phyloP scores from a whole-genome alignment of 2,329 filamentous ascomycete genomes.

The Fusarium sp. region DNA sequence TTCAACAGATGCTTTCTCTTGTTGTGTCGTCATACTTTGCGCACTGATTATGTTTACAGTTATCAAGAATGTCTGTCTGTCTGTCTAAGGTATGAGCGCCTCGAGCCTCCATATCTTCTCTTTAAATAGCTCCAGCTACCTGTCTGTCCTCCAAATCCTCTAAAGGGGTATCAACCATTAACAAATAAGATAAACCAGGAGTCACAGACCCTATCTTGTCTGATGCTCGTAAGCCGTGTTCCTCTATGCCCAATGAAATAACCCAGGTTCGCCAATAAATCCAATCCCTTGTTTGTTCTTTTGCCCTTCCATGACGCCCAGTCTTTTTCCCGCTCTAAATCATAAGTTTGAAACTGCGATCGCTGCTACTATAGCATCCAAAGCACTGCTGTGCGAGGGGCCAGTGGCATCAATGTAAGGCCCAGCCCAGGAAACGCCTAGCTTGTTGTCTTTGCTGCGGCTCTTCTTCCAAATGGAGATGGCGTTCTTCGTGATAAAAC shows the following conservation, averaged over 20 bases:
- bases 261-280: conserved; percentile 30
- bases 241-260: conserved; percentile 19
- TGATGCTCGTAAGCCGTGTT: conserved; percentile 13
- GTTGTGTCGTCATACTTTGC: not conserved
- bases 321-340: not conserved
- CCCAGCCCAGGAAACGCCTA: conserved; percentile 73
- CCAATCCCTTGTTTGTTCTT: conserved; percentile 11
- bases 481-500: conserved; percentile 68
- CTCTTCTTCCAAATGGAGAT: conserved; percentile 70
- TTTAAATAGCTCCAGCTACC: conserved; percentile 4
- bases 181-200: conserved; percentile 29
- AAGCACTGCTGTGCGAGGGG: conserved; percentile 68
- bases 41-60: conserved; percentile 16
- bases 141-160: conserved; percentile 17
- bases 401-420: conserved; percentile 62
- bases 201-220: conserved; percentile 14
- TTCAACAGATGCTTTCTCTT: not conserved
- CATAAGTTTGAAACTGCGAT: conserved; percentile 47
- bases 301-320: conserved; percentile 10
- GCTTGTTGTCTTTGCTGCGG: conserved; percentile 56
- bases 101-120: conserved; percentile 4
- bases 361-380: conserved; percentile 73
- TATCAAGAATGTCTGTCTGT: not conserved
- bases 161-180: conserved; percentile 40
- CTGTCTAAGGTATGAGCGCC: not conserved